Conservation (phyloP, 306 rosid species). For the Luffa aegyptiaca region DNA sequence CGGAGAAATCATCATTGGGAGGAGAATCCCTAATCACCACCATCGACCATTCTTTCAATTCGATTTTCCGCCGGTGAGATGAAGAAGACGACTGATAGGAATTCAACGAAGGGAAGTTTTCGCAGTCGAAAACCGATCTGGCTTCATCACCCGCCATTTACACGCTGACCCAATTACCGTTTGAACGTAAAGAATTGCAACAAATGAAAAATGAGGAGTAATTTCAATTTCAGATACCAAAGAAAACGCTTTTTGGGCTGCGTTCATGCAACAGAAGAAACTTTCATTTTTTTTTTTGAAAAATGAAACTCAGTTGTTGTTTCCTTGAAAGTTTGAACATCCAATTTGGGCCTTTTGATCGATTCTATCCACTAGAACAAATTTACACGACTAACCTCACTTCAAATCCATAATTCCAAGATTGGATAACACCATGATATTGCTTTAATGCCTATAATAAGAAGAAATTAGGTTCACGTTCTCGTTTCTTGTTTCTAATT, state of each 20-base stretch:
- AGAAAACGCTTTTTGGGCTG: background rate
- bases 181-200: background rate
- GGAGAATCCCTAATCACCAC: constrained; percentile 25
- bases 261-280: background rate
- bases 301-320: background rate
- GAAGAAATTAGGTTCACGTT: too few relatives aligned
- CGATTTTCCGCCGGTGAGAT: background rate
- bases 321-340: background rate
- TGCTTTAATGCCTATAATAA: too few relatives aligned
- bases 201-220: background rate
- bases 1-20: constrained; percentile 15
- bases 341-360: background rate
- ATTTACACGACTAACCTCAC: background rate
- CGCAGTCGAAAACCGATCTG: background rate
- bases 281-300: too few relatives aligned
- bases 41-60: constrained; percentile 22
- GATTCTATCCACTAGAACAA: background rate
- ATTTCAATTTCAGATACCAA: background rate
- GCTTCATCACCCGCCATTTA: constrained; percentile 3
- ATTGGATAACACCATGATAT: too few relatives aligned
- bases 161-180: background rate
- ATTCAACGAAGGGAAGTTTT: background rate
- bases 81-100: background rate
- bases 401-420: background rate
- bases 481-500: too few relatives aligned